Conservation (phyloP, 768 basidiomycete species). For the Lactifluus hygrophoroides region DNA sequence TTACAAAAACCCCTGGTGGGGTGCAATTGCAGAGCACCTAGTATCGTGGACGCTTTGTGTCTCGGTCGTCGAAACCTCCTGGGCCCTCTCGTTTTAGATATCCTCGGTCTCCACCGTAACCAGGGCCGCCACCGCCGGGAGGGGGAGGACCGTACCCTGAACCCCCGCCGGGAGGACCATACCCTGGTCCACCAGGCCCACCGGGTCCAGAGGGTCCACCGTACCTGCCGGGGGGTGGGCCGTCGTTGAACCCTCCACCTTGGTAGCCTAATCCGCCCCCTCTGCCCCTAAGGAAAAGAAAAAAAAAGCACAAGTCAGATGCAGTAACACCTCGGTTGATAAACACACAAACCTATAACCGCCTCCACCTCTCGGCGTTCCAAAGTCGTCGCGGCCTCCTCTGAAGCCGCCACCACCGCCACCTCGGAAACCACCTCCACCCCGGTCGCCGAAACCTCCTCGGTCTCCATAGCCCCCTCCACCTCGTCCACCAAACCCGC, state of each 20-base stretch:
- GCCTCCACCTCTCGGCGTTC: conserved; percentile 24
- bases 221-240: conserved; percentile 36
- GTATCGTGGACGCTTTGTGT: conserved; percentile 74
- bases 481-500: conserved; percentile 26
- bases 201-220: conserved; percentile 29
- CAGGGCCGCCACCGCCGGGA: conserved; percentile 26
- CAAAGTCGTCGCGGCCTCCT: conserved; percentile 23
- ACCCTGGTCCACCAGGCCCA: conserved; percentile 33
- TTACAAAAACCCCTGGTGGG: conserved; percentile 1
- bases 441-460: conserved; percentile 24
- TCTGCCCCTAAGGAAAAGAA: conserved; percentile 10
- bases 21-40: conserved; percentile 25
- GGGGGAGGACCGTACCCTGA: conserved; percentile 21
- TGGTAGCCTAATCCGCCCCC: conserved; percentile 22
- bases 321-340: background rate
- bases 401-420: conserved; percentile 26
- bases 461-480: conserved; percentile 28
- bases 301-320: background rate
- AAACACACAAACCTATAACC: conserved; percentile 22
- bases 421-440: conserved; percentile 22
- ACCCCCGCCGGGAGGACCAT: conserved; percentile 34
- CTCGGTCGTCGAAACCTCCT: conserved; percentile 68
- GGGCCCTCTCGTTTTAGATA: conserved; percentile 70
- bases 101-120: conserved; percentile 40
- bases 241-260: conserved; percentile 20